Evolutionary conservation across 1,284 basidiomycete genomes (phyloP).

Genomic region (Pseudozyma flocculosa): DNA sequence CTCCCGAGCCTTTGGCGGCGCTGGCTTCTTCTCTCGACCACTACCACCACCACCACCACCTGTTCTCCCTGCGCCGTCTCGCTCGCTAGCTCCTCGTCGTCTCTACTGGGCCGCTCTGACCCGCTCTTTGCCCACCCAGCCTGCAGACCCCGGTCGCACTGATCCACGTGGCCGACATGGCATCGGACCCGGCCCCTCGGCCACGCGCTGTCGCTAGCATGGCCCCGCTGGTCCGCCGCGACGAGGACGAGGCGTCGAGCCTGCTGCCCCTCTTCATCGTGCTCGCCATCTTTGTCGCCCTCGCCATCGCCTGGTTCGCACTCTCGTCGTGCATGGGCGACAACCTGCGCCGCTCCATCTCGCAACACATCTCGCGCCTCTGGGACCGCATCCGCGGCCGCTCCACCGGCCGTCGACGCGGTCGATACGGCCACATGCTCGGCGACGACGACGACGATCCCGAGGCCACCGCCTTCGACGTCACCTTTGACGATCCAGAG

Average conservation of each 20-base stretch:
- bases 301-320: constrained; percentile 35
- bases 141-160: too few relatives aligned
- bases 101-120: too few relatives aligned
- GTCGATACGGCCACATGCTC: constrained; percentile 2
- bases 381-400: constrained; percentile 12
- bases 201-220: too few relatives aligned
- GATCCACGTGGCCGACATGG: too few relatives aligned
- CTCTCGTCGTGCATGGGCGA: constrained; percentile 38
- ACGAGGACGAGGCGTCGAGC: constrained; percentile 17
- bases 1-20: too few relatives aligned
- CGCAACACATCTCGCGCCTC: constrained; percentile 11
- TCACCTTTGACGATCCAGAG: constrained; percentile 19
- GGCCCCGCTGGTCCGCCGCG: background rate
- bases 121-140: too few relatives aligned
- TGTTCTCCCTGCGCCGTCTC: too few relatives aligned
- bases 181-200: too few relatives aligned
- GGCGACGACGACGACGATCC: constrained; percentile 16
- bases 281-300: constrained; percentile 23
- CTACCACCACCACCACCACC: too few relatives aligned
- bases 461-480: constrained; percentile 25
- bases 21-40: too few relatives aligned
- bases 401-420: background rate
- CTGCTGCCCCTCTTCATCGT: constrained; percentile 36
- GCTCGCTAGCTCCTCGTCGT: too few relatives aligned
- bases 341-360: constrained; percentile 19